phyloP scores from a whole-genome alignment of 345 rosid genomes.

The Populus alba region DNA sequence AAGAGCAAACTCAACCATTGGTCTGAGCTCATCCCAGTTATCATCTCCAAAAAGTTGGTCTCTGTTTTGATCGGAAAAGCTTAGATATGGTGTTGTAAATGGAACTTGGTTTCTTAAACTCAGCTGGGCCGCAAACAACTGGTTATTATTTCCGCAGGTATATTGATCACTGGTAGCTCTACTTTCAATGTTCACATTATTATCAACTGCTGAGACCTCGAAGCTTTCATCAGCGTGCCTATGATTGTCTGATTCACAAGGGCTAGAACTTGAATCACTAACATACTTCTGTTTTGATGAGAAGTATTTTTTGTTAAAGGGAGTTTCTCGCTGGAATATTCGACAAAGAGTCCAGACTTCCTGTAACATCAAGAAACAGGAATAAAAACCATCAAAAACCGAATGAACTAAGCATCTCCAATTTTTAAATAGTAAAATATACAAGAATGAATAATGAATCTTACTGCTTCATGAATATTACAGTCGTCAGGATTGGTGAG shows the following conservation, averaged over 20 bases:
- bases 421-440: background rate
- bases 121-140: constrained; percentile 8
- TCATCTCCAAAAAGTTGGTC: constrained; percentile 9
- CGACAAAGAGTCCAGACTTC: constrained; percentile 43
- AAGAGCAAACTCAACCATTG: constrained; percentile 21
- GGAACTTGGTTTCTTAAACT: constrained; percentile 11
- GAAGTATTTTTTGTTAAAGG: constrained; percentile 12
- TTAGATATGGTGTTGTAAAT: constrained; percentile 8
- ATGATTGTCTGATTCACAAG: background rate
- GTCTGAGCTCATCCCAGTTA: constrained; percentile 41
- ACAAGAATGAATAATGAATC: background rate
- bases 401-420: background rate
- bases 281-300: constrained; percentile 7
- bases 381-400: background rate
- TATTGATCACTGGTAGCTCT: background rate
- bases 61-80: constrained; percentile 6
- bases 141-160: background rate
- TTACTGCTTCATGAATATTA: constrained; percentile 25
- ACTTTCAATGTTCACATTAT: constrained; percentile 3
- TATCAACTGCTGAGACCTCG: constrained; percentile 1
- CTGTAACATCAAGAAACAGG: constrained; percentile 11
- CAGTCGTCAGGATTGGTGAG: background rate
- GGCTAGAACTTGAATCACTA: background rate
- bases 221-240: background rate
- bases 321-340: constrained; percentile 30